A percentile compares a stretch with the other conserved stretches of the same genome.
Evolutionary conservation across 768 basidiomycete genomes (phyloP).

Genomic region (Cubamyces sp.): DNA sequence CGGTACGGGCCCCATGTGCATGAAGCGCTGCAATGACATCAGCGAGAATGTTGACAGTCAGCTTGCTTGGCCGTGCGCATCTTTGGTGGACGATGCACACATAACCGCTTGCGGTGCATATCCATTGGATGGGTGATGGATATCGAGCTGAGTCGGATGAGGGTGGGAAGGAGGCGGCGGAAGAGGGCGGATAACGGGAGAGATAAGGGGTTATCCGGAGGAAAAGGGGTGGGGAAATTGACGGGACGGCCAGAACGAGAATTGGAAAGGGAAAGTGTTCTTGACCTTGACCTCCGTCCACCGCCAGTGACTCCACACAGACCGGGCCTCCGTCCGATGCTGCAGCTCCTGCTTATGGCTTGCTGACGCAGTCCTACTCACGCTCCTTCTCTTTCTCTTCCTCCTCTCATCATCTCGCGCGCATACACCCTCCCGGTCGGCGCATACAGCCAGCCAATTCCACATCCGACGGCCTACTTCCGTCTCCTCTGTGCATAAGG

Average conservation of each 20-base stretch:
- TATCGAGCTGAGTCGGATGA: neutral
- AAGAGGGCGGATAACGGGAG: neutral
- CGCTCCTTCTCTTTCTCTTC: neutral
- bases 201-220: slow-evolving; percentile 18
- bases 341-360: neutral
- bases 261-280: neutral
- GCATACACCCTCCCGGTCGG: neutral
- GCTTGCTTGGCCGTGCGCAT: no score
- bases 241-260: neutral
- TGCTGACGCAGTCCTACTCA: neutral
- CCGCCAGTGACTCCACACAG: no score
- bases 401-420: neutral
- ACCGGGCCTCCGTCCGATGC: neutral
- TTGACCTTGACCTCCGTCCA: neutral
- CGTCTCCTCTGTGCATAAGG: neutral
- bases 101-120: no score
- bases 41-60: neutral
- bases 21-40: neutral
- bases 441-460: slow-evolving; percentile 10
- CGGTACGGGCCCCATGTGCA: no score
- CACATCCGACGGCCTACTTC: neutral
- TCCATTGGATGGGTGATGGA: neutral
- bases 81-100: no score
- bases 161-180: neutral
- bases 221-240: neutral